A percentile compares a stretch with the other conserved stretches of the same genome.
phyloP scores from a whole-genome alignment of 768 basidiomycete species.

The Leccinum imitatum region DNA sequence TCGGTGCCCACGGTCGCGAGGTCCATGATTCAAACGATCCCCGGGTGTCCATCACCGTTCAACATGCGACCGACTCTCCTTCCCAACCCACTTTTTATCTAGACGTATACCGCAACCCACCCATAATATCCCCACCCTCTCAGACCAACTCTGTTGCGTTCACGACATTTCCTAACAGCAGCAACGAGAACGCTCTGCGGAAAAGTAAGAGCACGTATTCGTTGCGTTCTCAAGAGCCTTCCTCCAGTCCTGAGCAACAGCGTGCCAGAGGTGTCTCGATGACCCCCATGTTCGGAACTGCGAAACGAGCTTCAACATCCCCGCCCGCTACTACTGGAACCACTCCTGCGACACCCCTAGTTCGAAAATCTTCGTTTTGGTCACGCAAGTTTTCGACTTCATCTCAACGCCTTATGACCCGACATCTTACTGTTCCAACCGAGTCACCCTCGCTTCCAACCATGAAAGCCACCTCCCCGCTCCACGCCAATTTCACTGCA shows the following conservation, averaged over 20 bases:
- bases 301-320: conserved; percentile 45
- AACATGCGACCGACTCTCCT: conserved; percentile 30
- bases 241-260: conserved; percentile 20
- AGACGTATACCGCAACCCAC: conserved; percentile 55
- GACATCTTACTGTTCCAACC: conserved; percentile 31
- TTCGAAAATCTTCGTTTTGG: conserved; percentile 71
- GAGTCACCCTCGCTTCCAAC: conserved; percentile 38
- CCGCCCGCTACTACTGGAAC: conserved; percentile 23
- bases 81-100: conserved; percentile 58
- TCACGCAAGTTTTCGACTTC: conserved; percentile 48
- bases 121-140: conserved; percentile 40
- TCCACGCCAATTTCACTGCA: conserved; percentile 34
- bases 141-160: conserved; percentile 54
- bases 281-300: conserved; percentile 41
- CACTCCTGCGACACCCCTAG: conserved; percentile 39
- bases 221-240: conserved; percentile 16
- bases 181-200: conserved; percentile 34
- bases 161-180: conserved; percentile 20
- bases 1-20: background rate
- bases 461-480: conserved; percentile 44
- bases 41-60: conserved; percentile 20
- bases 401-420: conserved; percentile 9
- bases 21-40: conserved; percentile 8
- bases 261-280: conserved; percentile 59
- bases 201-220: conserved; percentile 53